Evolutionary conservation across 164 flowering plant genomes (phyloP).

Genomic region (Stephania yunnanensis): DNA sequence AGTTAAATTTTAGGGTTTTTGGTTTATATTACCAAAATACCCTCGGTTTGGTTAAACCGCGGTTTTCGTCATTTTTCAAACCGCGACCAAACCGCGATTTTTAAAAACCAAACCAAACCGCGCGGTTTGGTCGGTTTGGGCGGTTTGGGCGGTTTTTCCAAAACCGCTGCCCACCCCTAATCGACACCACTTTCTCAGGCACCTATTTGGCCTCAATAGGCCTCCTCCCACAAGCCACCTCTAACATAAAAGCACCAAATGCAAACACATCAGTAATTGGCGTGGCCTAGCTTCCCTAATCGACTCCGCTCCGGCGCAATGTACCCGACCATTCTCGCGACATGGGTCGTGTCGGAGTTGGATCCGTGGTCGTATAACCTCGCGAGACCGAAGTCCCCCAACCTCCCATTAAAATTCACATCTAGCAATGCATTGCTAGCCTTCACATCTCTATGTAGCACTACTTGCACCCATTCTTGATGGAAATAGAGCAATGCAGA

Average conservation of each 20-base stretch:
- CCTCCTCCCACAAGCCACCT: conserved; percentile 40
- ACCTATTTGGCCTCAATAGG: conserved; percentile 29
- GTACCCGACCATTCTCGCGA: conserved; percentile 59
- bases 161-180: no score
- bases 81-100: no score
- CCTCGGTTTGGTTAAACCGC: no score
- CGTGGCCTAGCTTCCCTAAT: conserved; percentile 48
- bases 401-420: conserved; percentile 36
- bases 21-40: no score
- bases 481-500: conserved; percentile 13
- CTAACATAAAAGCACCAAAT: conserved; percentile 47
- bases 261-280: conserved; percentile 47
- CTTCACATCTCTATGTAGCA: conserved; percentile 56
- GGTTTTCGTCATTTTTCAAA: no score
- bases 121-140: no score
- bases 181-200: conserved; percentile 22
- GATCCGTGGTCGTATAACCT: conserved; percentile 40
- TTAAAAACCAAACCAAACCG: no score
- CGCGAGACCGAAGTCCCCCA: conserved; percentile 63
- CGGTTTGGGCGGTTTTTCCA: no score
- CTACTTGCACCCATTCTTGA: conserved; percentile 53
- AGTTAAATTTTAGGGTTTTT: no score
- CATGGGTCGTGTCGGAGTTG: conserved; percentile 36
- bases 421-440: conserved; percentile 56
- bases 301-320: conserved; percentile 54